Percentiles rank a stretch among this genome's conserved stretches.
Conservation (phyloP, 495 filamentous ascomycete genomes). For the Darksidea phi region DNA sequence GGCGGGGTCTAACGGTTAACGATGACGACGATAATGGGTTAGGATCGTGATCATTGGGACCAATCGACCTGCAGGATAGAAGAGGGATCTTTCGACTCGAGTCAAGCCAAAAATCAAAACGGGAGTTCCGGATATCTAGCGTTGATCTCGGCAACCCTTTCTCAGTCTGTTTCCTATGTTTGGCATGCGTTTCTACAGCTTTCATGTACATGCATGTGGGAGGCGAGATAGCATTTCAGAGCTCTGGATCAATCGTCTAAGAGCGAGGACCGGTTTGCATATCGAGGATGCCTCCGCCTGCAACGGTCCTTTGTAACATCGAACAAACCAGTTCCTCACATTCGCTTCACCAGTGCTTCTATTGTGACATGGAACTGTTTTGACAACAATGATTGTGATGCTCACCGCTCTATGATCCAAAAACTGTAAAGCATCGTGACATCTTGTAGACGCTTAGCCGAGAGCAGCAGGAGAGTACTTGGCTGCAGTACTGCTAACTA, state of each 20-base stretch:
- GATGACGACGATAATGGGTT: constrained; percentile 32
- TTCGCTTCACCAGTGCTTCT: constrained; percentile 11
- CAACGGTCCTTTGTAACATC: constrained; percentile 34
- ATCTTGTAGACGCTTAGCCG: background rate
- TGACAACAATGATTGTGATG: background rate
- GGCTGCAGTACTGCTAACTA: background rate
- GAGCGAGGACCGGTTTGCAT: constrained; percentile 36
- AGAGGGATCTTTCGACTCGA: constrained; percentile 49
- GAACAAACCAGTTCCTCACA: constrained; percentile 28
- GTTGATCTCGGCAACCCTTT: constrained; percentile 44
- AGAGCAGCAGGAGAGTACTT: constrained; percentile 4
- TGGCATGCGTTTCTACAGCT: constrained; percentile 25
- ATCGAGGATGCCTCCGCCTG: constrained; percentile 38
- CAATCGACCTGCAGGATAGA: constrained; percentile 41
- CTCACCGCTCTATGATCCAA: background rate
- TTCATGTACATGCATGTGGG: constrained; percentile 40
- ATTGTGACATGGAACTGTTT: background rate
- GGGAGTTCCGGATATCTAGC: constrained; percentile 89
- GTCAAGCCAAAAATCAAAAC: constrained; percentile 44
- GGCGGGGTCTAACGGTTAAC: constrained; percentile 22
- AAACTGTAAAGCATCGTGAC: background rate
- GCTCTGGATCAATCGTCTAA: constrained; percentile 31
- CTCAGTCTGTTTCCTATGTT: constrained; percentile 24
- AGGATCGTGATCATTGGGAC: constrained; percentile 33
- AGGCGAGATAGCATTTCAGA: constrained; percentile 40